A percentile compares a stretch with the other conserved stretches of the same genome.
Conservation (phyloP, 352 stramenopile genomes). For the Nothophytophthora sp. region DNA sequence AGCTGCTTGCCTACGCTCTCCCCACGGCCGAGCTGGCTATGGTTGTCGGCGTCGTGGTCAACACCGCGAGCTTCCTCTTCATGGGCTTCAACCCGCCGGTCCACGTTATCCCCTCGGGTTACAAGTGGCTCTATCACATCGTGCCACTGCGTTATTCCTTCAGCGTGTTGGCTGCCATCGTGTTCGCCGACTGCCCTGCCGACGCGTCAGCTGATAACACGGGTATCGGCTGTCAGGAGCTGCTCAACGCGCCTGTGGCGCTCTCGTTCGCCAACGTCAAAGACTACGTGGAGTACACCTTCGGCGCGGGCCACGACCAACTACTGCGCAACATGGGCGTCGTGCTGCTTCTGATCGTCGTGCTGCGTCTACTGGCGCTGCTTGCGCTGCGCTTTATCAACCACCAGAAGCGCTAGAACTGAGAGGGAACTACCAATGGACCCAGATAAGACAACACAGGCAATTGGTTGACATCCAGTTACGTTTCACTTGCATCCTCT, state of each 20-base stretch:
- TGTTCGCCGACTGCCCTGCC: constrained; percentile 38
- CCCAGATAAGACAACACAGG: neutral
- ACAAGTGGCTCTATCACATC: constrained; percentile 67
- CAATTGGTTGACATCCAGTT: constrained; percentile 3
- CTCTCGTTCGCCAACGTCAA: constrained; percentile 37
- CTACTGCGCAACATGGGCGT: constrained; percentile 37
- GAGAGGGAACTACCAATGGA: neutral
- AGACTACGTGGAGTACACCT: constrained; percentile 43
- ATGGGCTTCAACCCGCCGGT: constrained; percentile 75
- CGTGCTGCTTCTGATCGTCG: constrained; percentile 37
- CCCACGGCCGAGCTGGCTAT: constrained; percentile 43
- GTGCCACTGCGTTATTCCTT: constrained; percentile 47
- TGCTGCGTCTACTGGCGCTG: constrained; percentile 43
- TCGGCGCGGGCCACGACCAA: constrained; percentile 39
- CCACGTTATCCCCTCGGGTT: constrained; percentile 41
- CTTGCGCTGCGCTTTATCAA: constrained; percentile 52
- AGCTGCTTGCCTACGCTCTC: constrained; percentile 41
- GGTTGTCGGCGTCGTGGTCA: constrained; percentile 47
- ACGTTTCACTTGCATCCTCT: neutral
- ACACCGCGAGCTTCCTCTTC: constrained; percentile 77
- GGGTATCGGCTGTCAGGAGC: constrained; percentile 28
- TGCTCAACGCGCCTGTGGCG: constrained; percentile 27
- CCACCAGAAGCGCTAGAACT: constrained; percentile 42
- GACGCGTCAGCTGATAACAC: neutral
- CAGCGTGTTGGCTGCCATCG: constrained; percentile 38